These are phyloP conservation scores for Paecilomyces sp. DNA, from an alignment of 2,329 filamentous ascomycete genomes.

Conservation along the genomic window DNA sequence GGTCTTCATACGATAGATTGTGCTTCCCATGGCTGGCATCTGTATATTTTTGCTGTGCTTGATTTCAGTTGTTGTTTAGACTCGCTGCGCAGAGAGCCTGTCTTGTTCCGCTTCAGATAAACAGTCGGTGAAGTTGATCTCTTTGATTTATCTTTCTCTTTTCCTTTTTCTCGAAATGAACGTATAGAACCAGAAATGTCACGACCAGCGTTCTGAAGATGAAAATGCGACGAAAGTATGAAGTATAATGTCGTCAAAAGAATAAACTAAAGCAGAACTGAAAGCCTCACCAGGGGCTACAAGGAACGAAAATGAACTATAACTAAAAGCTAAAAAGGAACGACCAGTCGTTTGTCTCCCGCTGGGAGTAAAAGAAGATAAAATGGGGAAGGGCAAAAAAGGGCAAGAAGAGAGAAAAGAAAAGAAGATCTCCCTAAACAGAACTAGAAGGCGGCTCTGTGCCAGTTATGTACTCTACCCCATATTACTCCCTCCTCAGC, in stretches of 20 bases:
- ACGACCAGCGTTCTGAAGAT: background rate
- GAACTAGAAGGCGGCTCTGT: background rate
- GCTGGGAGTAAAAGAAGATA: background rate
- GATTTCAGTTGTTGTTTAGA: background rate
- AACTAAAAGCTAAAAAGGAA: background rate
- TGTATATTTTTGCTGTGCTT: background rate
- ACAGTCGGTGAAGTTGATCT: background rate
- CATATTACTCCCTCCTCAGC: background rate
- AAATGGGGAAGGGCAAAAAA: background rate
- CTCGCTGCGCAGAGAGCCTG: background rate
- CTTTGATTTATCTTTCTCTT: background rate
- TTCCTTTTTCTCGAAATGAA: background rate
- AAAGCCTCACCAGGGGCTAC: background rate
- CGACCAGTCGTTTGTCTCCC: background rate
- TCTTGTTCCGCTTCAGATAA: background rate
- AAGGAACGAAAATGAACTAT: background rate
- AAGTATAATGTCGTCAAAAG: background rate
- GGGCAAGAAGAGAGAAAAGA: background rate
- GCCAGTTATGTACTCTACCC: background rate
- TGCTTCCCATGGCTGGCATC: background rate
- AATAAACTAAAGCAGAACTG: background rate
- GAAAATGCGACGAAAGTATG: background rate
- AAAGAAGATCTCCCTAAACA: background rate
- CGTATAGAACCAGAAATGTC: background rate
- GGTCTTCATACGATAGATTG: slow-evolving; percentile 2